Base-by-base conservation (phyloP, 768 basidiomycete genomes). In the Collybiopsis luxurians region DNA sequence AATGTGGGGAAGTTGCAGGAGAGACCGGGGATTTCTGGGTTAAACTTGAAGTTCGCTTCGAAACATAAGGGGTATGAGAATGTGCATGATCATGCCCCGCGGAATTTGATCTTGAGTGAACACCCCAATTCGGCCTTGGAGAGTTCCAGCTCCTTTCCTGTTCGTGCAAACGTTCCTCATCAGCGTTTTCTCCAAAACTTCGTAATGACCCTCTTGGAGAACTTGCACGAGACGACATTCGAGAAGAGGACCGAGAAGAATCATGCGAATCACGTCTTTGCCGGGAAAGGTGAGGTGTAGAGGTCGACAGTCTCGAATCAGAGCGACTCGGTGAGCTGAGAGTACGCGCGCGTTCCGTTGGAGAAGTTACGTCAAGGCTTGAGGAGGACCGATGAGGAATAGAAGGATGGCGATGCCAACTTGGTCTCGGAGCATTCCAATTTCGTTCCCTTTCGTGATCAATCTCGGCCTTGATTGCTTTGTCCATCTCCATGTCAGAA, bases 81-180 rank as follows among this genome's bases (percentile, higher is more conserved):
- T 42, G 21, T 5, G 50, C 23, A 19, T 39, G 38, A 24, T 26
- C n/a, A 12, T 28, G 39, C 4, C 11, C 43, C 7, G 53, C 24
- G 12, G 53, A 54, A 30, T 28, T 19, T n/a, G 53, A 49, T 19
- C 44, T 42, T 5, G 56, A 47, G 51, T 67, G 67, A 28, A 61
- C 58, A 17, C 69, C 64, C 85, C 85, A 86, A 46, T 74, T 77
- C 6, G 82, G 85, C 39, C 75, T 80, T 15, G 82, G 83, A 11
- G 85, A 79, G 65, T 85, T 84, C 87, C 86, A 88, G 61, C 88
- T 87, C 48, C 83, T 76, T 67, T 88, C 86, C 50, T 84, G 77
- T 60, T 79, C 77, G 39, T 81, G 79, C n/a, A 62, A 54, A 3
- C 69, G 55, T 60, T 75, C 79, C 52, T 64, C 53, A 24, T 66